Base-by-base conservation (phyloP, 352 stramenopile genomes). In the Pythium apleroticum region DNA sequence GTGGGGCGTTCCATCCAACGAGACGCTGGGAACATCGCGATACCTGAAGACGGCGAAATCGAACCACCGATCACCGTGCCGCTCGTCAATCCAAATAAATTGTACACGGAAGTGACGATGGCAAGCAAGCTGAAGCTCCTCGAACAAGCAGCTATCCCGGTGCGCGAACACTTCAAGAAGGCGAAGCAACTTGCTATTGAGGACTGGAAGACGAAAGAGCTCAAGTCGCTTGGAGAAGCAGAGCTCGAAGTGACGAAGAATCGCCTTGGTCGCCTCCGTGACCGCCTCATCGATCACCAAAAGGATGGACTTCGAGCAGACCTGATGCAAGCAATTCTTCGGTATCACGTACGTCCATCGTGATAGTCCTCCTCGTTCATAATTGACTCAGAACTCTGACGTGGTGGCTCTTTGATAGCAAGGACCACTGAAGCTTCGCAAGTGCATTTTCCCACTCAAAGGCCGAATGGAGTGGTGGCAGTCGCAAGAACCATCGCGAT, bases 381-480 rank as follows among this genome's bases (percentile, higher is more conserved):
- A 11, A 43, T 6, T 39, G 7, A 41, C 10, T 43, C 3, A 56
- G 24, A n/a, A n/a, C n/a, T n/a, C n/a, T n/a, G 15, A 31, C 22
- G 15, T 53, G 24, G 4, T 30, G 9, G 28, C 8, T 55, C 19
- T 11, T 41, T 19, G 52, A 20, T 22, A 91, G 80, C 58, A 88
- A 80, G 78, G 75, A n/a, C 60, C 72, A 8, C 68, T 71, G 31
- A 82, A 76, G 50, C 66, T 88, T 14, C 72, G 72, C 0, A 73
- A 67, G 52, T 88, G 79, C 57, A 80, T 86, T 46, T 89, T 89
- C 24, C 82, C 82, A 2, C 43, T 86, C 3, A 89, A 78, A 39
- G 82, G 84, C 0, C 60, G 54, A n/a, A 63, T 93, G 22, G 73
- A 88, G 20, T 93, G 84, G 84, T 93, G 84, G 84, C 56, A 77